Evolutionary conservation across 164 flowering plant species (phyloP).

Genomic region (Hamamelis virginiana): DNA sequence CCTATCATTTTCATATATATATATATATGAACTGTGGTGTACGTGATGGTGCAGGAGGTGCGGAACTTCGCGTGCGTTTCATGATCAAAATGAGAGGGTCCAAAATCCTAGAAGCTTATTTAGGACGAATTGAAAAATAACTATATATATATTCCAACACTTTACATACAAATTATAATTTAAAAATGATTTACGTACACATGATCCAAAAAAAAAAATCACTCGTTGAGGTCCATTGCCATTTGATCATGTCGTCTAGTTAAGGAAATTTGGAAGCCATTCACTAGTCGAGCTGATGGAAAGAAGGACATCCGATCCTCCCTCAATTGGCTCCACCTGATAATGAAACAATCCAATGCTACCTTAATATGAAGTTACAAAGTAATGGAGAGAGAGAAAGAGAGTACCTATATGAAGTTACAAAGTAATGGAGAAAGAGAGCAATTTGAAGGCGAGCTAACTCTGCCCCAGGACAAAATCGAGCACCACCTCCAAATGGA

Average conservation of each 20-base stretch:
- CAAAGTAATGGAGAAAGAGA: constrained; percentile 70
- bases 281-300: constrained; percentile 85
- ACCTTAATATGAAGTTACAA: not conserved
- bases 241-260: constrained; percentile 23
- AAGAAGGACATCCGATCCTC: constrained; percentile 81
- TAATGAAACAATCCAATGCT: constrained; percentile 1
- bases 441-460: constrained; percentile 84
- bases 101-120: too few species aligned
- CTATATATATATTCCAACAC: too few species aligned
- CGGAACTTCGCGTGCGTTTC: too few species aligned
- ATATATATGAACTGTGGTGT: too few species aligned
- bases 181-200: too few species aligned
- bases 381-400: not conserved
- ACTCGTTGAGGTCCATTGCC: not conserved
- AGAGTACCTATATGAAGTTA: constrained; percentile 54
- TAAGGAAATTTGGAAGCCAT: constrained; percentile 67
- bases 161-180: too few species aligned
- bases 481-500: constrained; percentile 86
- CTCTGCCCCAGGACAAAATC: constrained; percentile 92
- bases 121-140: too few species aligned
- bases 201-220: not conserved
- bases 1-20: too few species aligned
- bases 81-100: too few species aligned
- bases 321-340: constrained; percentile 73
- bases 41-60: too few species aligned